phyloP scores from a whole-genome alignment of 2,329 filamentous ascomycete genomes.

The Cordyceps javanica region DNA sequence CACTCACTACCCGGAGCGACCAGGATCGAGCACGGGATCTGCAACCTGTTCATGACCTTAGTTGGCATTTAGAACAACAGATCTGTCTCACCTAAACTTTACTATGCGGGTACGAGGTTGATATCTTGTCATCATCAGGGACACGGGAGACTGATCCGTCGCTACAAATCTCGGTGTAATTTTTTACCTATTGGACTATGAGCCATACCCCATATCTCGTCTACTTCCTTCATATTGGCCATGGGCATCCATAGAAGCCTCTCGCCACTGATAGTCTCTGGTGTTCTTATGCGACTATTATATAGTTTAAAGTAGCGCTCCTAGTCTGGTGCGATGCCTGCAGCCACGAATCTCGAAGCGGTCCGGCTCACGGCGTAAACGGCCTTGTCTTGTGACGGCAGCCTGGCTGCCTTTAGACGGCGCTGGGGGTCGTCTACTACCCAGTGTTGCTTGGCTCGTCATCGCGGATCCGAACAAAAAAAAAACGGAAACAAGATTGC shows the following conservation, averaged over 20 bases:
- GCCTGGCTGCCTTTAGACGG: not conserved
- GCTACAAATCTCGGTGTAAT: too few relatives aligned
- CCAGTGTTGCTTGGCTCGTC: not conserved
- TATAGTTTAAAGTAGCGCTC: too few relatives aligned
- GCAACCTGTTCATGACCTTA: not conserved
- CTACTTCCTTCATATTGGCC: too few relatives aligned
- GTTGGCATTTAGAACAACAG: not conserved
- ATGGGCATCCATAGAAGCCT: too few relatives aligned
- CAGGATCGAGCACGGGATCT: not conserved
- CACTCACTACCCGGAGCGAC: not conserved
- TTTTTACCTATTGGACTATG: too few relatives aligned
- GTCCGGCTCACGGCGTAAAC: not conserved
- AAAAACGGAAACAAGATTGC: not conserved
- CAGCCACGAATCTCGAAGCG: not conserved
- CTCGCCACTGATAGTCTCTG: too few relatives aligned
- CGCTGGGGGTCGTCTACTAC: not conserved
- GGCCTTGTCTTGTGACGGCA: too few relatives aligned
- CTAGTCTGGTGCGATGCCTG: not conserved
- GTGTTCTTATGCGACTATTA: too few relatives aligned
- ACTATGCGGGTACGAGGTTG: not conserved
- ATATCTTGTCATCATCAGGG: too few relatives aligned
- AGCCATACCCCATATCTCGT: too few relatives aligned
- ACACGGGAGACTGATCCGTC: too few relatives aligned
- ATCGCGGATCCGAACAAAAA: not conserved
- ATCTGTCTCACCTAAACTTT: constrained; percentile 1